Percentiles rank a stretch among this genome's conserved stretches.
These are phyloP conservation scores for Arbutus unedo DNA, from an alignment of 148 eudicot species.

Conservation along the genomic window DNA sequence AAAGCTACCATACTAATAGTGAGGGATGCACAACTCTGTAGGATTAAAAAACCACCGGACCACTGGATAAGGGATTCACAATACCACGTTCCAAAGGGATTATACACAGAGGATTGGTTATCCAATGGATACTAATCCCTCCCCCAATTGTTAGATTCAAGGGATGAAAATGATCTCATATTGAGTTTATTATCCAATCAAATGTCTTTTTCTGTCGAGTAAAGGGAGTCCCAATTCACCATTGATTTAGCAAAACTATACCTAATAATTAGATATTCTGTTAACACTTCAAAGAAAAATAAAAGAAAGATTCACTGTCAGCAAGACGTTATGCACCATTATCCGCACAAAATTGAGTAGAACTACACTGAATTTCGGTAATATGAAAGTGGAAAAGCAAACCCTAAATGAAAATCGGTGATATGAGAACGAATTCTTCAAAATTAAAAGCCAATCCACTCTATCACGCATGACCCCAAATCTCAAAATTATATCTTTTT, in stretches of 20 bases:
- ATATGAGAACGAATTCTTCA: not conserved
- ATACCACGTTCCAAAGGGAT: not conserved
- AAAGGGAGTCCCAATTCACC: not conserved
- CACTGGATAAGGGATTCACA: not conserved
- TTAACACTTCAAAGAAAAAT: not conserved
- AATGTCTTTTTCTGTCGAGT: not conserved
- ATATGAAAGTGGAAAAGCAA: not conserved
- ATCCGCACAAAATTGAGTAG: not conserved
- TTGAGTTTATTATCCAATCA: not conserved
- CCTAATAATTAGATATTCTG: not conserved
- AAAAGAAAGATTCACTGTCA: not conserved
- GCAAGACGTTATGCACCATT: not conserved
- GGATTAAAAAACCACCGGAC: not conserved
- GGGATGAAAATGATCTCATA: not conserved
- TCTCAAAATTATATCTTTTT: not conserved
- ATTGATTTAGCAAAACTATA: not conserved
- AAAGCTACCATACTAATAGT: not conserved
- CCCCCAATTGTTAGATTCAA: not conserved
- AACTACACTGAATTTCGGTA: not conserved
- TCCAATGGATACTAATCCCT: not conserved
- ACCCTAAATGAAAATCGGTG: not conserved
- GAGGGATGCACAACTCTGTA: not conserved
- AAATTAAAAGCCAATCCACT: not conserved
- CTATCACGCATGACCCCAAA: not conserved
- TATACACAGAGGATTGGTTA: not conserved